Evolutionary conservation across 1,284 basidiomycete species (phyloP).

Genomic region (Laetiporus sulphureus): DNA sequence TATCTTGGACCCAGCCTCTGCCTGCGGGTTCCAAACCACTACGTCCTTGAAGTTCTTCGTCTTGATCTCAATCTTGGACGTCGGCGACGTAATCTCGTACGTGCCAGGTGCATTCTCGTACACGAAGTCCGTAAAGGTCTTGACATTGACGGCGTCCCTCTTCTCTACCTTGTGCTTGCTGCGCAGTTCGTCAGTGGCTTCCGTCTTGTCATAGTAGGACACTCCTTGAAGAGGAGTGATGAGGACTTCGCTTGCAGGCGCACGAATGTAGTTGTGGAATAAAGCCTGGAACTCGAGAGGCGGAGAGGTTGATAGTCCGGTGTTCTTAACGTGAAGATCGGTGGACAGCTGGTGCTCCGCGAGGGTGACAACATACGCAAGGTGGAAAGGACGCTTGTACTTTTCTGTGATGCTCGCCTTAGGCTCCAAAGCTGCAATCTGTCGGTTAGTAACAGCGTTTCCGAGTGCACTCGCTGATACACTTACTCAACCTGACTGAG

Average conservation of each 20-base stretch:
- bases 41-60: constrained; percentile 66
- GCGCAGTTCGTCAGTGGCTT: constrained; percentile 43
- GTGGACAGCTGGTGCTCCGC: constrained; percentile 69
- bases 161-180: constrained; percentile 50
- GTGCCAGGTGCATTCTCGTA: constrained; percentile 57
- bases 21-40: constrained; percentile 84
- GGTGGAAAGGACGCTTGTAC: constrained; percentile 59
- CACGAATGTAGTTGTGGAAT: constrained; percentile 82
- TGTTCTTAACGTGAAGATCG: constrained; percentile 75
- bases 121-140: constrained; percentile 61
- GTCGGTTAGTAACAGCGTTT: neutral
- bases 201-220: constrained; percentile 75
- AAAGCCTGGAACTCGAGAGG: constrained; percentile 80
- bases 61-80: constrained; percentile 49
- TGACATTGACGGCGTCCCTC: constrained; percentile 58
- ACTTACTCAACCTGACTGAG: constrained; percentile 67
- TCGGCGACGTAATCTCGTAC: constrained; percentile 57
- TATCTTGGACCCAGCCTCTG: constrained; percentile 61
- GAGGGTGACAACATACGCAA: constrained; percentile 77
- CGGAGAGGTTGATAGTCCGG: constrained; percentile 37
- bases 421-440: constrained; percentile 48
- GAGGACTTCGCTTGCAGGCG: constrained; percentile 48
- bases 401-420: constrained; percentile 48
- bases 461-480: neutral
- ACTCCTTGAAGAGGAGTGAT: constrained; percentile 56